Evolutionary conservation across 257 asterid genomes (phyloP).

Genomic region (Nicotiana paniculata): DNA sequence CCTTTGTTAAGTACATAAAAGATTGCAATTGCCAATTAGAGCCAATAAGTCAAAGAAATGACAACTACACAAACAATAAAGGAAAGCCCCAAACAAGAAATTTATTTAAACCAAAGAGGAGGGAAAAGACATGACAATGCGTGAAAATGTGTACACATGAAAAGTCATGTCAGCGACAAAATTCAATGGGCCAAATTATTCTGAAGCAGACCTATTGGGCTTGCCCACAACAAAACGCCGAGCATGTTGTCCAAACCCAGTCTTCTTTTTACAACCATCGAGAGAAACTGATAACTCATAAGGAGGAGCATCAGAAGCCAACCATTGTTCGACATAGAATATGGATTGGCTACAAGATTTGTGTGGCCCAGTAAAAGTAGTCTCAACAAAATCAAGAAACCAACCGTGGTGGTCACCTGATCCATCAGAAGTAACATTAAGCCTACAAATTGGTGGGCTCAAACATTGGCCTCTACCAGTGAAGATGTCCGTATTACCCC

Average conservation of each 20-base stretch:
- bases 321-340: constrained; percentile 48
- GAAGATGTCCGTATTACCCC: constrained; percentile 44
- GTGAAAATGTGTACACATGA: neutral
- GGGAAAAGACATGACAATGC: neutral
- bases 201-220: constrained; percentile 6
- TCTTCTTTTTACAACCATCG: constrained; percentile 29
- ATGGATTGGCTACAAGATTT: constrained; percentile 36
- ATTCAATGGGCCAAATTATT: neutral
- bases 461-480: constrained; percentile 49
- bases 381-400: constrained; percentile 28
- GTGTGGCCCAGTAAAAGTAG: constrained; percentile 42
- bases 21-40: neutral
- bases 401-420: constrained; percentile 33
- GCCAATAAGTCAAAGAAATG: neutral
- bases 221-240: constrained; percentile 28
- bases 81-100: neutral
- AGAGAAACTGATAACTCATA: constrained; percentile 26
- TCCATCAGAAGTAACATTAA: constrained; percentile 43
- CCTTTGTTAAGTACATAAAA: neutral
- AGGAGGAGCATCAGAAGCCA: constrained; percentile 43
- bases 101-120: neutral
- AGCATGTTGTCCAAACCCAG: neutral
- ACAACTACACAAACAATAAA: neutral
- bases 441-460: constrained; percentile 39
- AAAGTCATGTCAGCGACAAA: neutral